These are phyloP conservation scores for Lanmaoa pseudosensibilis DNA, from an alignment of 768 basidiomycete genomes.

Conservation along the genomic window DNA sequence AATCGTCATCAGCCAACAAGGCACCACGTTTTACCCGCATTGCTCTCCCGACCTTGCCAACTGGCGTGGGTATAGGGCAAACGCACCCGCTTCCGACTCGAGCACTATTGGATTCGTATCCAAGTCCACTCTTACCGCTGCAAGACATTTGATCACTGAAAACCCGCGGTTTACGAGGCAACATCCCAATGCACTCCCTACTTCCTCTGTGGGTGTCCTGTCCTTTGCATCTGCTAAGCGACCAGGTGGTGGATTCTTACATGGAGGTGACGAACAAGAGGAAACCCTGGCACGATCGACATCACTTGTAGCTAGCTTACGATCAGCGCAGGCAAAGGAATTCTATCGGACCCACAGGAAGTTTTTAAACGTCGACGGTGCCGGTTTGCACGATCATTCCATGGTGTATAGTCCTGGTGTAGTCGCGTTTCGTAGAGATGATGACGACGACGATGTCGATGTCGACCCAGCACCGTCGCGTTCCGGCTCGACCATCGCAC, in stretches of 20 bases:
- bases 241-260: conserved; percentile 44
- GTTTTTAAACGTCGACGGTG: conserved; percentile 37
- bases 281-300: conserved; percentile 43
- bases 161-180: conserved; percentile 12
- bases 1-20: conserved; percentile 37
- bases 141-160: conserved; percentile 27
- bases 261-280: conserved; percentile 48
- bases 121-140: conserved; percentile 34
- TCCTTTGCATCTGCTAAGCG: conserved; percentile 46
- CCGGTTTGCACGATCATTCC: conserved; percentile 46
- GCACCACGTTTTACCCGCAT: conserved; percentile 43
- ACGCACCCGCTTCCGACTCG: neutral
- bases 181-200: conserved; percentile 20
- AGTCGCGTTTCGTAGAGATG: conserved; percentile 44
- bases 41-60: conserved; percentile 35
- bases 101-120: conserved; percentile 32
- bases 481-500: conserved; percentile 35
- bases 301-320: conserved; percentile 41
- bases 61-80: conserved; percentile 31
- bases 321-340: conserved; percentile 31
- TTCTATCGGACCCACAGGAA: conserved; percentile 44
- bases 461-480: conserved; percentile 1
- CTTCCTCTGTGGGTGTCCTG: conserved; percentile 38
- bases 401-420: conserved; percentile 49
- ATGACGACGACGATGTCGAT: conserved; percentile 31